phyloP scores from a whole-genome alignment of 192 early-diverging fungal species.

The Backusella australiensis region DNA sequence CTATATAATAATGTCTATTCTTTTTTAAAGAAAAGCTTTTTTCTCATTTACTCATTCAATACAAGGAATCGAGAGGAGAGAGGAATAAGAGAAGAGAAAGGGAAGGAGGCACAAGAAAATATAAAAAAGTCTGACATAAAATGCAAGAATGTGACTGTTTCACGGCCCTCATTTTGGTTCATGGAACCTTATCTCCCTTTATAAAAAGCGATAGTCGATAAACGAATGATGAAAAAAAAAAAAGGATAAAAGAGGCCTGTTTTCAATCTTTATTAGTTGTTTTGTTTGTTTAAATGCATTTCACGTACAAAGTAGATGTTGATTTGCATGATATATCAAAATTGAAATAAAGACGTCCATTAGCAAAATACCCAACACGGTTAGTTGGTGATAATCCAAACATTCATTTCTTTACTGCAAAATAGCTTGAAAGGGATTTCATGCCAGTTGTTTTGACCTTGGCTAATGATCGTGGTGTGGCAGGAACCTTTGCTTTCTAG shows the following conservation, averaged over 20 bases:
- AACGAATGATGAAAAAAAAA: too few relatives aligned
- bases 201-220: too few relatives aligned
- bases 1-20: background rate
- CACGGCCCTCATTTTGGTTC: background rate
- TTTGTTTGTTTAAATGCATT: too few relatives aligned
- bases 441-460: conserved; percentile 8
- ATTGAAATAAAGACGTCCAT: background rate
- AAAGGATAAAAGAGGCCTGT: too few relatives aligned
- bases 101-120: background rate
- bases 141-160: background rate
- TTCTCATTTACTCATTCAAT: background rate
- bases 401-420: background rate
- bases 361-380: too few relatives aligned
- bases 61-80: background rate
- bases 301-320: too few relatives aligned
- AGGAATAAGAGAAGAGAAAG: background rate
- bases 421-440: conserved; percentile 2
- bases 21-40: background rate
- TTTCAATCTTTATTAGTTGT: too few relatives aligned
- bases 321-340: background rate
- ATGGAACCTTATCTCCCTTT: background rate
- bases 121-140: background rate
- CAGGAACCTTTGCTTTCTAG: background rate
- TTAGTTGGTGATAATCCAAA: background rate
- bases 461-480: background rate